phyloP scores from a whole-genome alignment of 2,329 filamentous ascomycete species.

The Talaromyces sp. region DNA sequence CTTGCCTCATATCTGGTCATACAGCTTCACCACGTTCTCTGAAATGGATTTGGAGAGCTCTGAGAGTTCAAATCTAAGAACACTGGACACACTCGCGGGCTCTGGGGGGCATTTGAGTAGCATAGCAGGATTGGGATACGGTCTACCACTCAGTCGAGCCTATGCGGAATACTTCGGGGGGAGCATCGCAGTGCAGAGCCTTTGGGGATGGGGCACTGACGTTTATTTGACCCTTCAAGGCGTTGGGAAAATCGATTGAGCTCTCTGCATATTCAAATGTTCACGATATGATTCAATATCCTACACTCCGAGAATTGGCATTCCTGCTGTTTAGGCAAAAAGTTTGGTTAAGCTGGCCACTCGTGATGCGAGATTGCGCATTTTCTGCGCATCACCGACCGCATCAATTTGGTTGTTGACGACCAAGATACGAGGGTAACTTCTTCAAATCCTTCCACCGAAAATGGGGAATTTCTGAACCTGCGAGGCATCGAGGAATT shows the following conservation, averaged over 20 bases:
- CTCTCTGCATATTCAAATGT: neutral
- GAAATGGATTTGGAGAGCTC: constrained; percentile 59
- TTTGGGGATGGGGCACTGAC: constrained; percentile 88
- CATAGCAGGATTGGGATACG: constrained; percentile 92
- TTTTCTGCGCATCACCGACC: neutral
- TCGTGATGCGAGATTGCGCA: neutral
- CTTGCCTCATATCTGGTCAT: constrained; percentile 88
- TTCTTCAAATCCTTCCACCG: no score
- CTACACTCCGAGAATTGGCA: no score
- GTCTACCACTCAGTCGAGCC: constrained; percentile 82
- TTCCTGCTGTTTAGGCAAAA: neutral
- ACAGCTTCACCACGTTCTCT: constrained; percentile 93
- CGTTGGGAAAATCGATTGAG: constrained; percentile 55
- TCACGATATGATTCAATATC: no score
- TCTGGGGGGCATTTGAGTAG: constrained; percentile 74
- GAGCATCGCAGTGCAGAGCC: constrained; percentile 89
- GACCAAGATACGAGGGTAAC: neutral
- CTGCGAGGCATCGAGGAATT: no score
- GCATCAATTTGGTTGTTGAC: neutral
- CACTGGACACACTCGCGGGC: constrained; percentile 73
- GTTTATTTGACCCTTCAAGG: constrained; percentile 66
- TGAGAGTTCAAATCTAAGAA: constrained; percentile 62
- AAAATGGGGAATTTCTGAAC: no score
- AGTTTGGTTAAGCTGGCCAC: neutral
- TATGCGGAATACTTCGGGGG: constrained; percentile 99